Conservation (phyloP, 352 stramenopile species). For the Pythium monospermum region DNA sequence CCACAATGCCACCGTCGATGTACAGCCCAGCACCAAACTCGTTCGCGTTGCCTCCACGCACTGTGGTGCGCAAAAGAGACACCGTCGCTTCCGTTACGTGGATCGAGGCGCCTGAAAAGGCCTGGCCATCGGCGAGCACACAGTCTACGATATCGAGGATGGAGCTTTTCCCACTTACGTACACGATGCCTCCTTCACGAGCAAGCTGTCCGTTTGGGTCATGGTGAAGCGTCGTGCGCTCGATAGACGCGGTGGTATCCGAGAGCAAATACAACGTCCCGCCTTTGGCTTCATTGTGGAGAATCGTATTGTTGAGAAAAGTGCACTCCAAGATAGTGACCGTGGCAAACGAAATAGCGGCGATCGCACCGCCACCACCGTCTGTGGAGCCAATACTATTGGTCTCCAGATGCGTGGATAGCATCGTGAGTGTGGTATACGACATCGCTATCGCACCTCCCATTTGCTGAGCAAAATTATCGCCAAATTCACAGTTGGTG, state of each 20-base stretch:
- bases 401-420: neutral
- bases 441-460: slow-evolving; percentile 13
- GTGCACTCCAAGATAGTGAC: slow-evolving; percentile 8
- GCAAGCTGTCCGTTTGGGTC: neutral
- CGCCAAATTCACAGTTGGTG: slow-evolving; percentile 2
- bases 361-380: slow-evolving; percentile 15
- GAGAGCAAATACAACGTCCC: slow-evolving; percentile 8
- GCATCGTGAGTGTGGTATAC: slow-evolving; percentile 2
- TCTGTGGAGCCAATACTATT: slow-evolving; percentile 1
- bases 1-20: slow-evolving; percentile 21
- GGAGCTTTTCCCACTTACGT: slow-evolving; percentile 28
- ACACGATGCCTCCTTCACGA: slow-evolving; percentile 39
- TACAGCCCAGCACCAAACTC: slow-evolving; percentile 58
- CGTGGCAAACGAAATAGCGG: neutral
- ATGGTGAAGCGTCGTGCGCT: neutral
- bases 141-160: slow-evolving; percentile 32
- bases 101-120: slow-evolving; percentile 39
- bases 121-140: slow-evolving; percentile 29
- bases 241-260: neutral
- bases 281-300: slow-evolving; percentile 6
- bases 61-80: slow-evolving; percentile 26
- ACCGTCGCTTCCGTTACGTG: slow-evolving; percentile 30
- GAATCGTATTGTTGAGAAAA: slow-evolving; percentile 10
- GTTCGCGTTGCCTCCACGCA: slow-evolving; percentile 28
- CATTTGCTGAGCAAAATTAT: slow-evolving; percentile 6